Evolutionary conservation across 1,284 basidiomycete species (phyloP).

Genomic region (Marasmius oreades): DNA sequence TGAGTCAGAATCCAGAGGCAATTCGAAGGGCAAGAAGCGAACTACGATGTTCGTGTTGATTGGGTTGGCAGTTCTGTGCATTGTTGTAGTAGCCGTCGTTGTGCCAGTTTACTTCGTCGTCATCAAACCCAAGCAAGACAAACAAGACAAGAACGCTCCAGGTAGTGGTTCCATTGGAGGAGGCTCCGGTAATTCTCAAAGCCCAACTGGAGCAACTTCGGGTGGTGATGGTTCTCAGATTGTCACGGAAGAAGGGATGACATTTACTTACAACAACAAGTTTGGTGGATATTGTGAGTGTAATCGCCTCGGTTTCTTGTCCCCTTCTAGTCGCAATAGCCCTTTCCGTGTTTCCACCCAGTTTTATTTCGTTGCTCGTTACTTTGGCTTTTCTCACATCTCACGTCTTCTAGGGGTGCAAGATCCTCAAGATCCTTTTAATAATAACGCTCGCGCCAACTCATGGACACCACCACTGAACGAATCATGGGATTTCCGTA

Average conservation of each 20-base stretch:
- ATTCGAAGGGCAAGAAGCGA: not conserved
- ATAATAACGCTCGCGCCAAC: constrained; percentile 64
- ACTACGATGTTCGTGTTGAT: constrained; percentile 20
- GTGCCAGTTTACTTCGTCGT: constrained; percentile 55
- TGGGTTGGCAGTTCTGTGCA: constrained; percentile 32
- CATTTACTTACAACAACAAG: constrained; percentile 65
- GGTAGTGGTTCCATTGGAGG: constrained; percentile 13
- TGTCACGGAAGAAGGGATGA: constrained; percentile 57
- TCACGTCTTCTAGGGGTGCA: constrained; percentile 37
- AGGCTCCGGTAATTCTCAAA: not conserved
- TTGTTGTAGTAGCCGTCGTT: constrained; percentile 44
- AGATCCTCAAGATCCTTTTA: constrained; percentile 71
- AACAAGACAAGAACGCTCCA: constrained; percentile 16
- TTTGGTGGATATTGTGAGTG: constrained; percentile 72
- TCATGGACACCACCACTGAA: constrained; percentile 74
- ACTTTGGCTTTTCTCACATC: constrained; percentile 9
- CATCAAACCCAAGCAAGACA: constrained; percentile 43
- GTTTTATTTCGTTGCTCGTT: constrained; percentile 7
- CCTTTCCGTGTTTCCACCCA: not conserved
- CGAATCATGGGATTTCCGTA: constrained; percentile 67
- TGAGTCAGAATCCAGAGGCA: not conserved
- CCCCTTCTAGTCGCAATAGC: not conserved
- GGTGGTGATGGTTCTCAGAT: constrained; percentile 68
- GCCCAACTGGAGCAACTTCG: constrained; percentile 12
- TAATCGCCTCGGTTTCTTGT: constrained; percentile 2